Percentiles rank a stretch among this genome's conserved stretches.
These are phyloP conservation scores for Pseudogymnoascus sp. DNA, from an alignment of 2,329 filamentous ascomycete genomes.

Conservation along the genomic window DNA sequence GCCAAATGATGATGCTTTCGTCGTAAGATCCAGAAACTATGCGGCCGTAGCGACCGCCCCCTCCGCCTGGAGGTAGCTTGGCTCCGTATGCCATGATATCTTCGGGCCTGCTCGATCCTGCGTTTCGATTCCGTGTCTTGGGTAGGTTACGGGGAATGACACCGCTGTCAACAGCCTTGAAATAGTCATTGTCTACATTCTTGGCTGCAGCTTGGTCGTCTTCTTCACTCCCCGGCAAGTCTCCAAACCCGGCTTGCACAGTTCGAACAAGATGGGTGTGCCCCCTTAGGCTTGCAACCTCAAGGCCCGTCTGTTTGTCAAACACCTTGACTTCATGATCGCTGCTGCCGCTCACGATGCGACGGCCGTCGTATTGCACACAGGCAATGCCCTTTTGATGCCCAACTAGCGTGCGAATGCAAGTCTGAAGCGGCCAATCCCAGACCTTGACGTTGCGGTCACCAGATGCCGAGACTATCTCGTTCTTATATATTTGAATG, in stretches of 20 bases:
- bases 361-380: constrained; percentile 88
- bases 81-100: constrained; percentile 76
- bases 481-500: constrained; percentile 78
- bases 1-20: constrained; percentile 93
- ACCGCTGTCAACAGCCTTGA: constrained; percentile 50
- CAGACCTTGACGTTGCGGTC: constrained; percentile 92
- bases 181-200: constrained; percentile 67
- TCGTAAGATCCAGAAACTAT: constrained; percentile 98
- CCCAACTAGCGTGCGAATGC: constrained; percentile 71
- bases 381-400: constrained; percentile 96
- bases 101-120: constrained; percentile 67
- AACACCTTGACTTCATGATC: constrained; percentile 96
- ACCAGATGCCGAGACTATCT: constrained; percentile 90
- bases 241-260: constrained; percentile 89
- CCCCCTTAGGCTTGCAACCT: constrained; percentile 79
- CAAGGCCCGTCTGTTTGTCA: constrained; percentile 75
- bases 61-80: constrained; percentile 83
- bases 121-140: constrained; percentile 32
- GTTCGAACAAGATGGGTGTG: constrained; percentile 85
- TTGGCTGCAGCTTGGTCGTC: constrained; percentile 69
- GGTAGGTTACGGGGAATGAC: constrained; percentile 29
- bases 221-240: constrained; percentile 71
- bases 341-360: constrained; percentile 92
- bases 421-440: constrained; percentile 76
- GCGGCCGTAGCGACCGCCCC: constrained; percentile 81